Evolutionary conservation across 2,329 filamentous ascomycete genomes (phyloP).

Genomic region (Lasiodiplodia theobromae): DNA sequence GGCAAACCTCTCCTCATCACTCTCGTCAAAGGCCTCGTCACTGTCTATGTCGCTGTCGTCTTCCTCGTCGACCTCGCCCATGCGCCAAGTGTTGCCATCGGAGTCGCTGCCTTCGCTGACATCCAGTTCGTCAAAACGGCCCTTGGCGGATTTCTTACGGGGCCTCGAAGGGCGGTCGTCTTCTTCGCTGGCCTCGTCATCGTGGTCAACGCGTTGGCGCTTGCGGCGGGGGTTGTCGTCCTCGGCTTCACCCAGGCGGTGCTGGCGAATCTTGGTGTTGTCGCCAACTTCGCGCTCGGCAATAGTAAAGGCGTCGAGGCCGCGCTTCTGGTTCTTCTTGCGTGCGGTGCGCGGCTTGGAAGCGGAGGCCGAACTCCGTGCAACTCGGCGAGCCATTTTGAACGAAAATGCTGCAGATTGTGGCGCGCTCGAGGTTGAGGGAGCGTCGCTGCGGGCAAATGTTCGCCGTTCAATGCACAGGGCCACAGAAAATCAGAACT

Average conservation of each 20-base stretch:
- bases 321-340: conserved; percentile 59
- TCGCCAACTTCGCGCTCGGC: conserved; percentile 65
- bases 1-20: conserved; percentile 84
- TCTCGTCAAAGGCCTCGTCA: conserved; percentile 86
- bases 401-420: not conserved
- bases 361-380: conserved; percentile 46
- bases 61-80: conserved; percentile 73
- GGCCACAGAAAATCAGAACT: conserved; percentile 23
- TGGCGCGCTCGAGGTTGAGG: not conserved
- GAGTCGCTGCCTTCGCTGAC: conserved; percentile 81
- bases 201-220: conserved; percentile 56
- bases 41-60: conserved; percentile 74
- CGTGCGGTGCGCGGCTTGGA: conserved; percentile 42
- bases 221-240: conserved; percentile 51
- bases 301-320: conserved; percentile 69
- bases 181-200: conserved; percentile 55
- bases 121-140: conserved; percentile 50
- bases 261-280: conserved; percentile 60
- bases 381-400: conserved; percentile 55
- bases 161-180: conserved; percentile 41
- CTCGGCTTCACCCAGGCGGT: conserved; percentile 64
- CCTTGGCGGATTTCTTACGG: conserved; percentile 42
- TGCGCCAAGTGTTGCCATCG: conserved; percentile 83
- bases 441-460: not conserved
- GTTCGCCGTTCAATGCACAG: not conserved